Evolutionary conservation across 73 alveolate genomes (phyloP), one percentile per base, ranked within the genome.

Genomic region (Uronychia binucleata): DNA sequence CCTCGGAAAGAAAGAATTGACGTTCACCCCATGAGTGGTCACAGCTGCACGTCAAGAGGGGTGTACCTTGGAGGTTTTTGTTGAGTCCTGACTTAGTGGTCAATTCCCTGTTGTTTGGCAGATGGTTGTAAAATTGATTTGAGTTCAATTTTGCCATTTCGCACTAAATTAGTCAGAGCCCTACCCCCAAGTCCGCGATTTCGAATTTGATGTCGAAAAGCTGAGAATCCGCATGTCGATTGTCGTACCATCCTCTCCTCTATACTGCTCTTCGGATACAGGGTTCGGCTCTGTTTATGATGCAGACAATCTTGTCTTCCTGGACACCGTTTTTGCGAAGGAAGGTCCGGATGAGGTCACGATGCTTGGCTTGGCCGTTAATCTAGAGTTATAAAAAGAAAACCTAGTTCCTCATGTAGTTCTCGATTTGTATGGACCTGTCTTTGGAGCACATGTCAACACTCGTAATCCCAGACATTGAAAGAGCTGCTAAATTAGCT

Each of bases 201-300:
- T 86, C 87, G 75, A 86, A 86, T 78, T 59, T 86, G 27, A 86
- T 57, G 30, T 86, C 67, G 26, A 26, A 75, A 5, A 75, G 28
- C 5, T 75, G 5, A 1, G 59, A 28, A 30, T 75, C 81, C 31
- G 82, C 58, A 28, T 75, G 33, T 26, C 87, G 29, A 58, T 88
- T 93, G 31, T 93, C 97, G 1, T 58, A 26, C 97, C 98, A 95
- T 11, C 97, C 97, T 75, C 86, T 86, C 75, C 79, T 90, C n/a
- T 32, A n/a, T 33, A 95, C 58, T 46, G 91, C 87, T 91, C 96
- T 87, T 34, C 91, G 74, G 27, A 95, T 35, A 58, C 82, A 88
- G 11, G 95, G 95, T 77, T 95, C 96, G 33, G 80, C 84, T n/a
- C 95, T 88, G 35, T 80, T 84, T 5, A 90, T 89, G 5, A 85